These are phyloP conservation scores for Heritiera fomes DNA, from an alignment of 345 rosid species.

Conservation along the genomic window DNA sequence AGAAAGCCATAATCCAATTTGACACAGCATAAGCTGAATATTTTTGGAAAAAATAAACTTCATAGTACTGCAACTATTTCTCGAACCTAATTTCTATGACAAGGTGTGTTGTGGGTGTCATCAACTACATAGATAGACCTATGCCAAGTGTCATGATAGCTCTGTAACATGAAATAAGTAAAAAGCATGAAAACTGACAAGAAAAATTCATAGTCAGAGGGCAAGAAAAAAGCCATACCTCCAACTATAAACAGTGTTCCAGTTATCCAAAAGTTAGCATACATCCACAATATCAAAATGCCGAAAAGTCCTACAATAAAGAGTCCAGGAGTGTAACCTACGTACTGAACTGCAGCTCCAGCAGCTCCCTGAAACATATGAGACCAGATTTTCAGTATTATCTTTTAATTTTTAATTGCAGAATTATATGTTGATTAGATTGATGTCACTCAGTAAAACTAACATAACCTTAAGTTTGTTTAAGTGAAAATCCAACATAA, in stretches of 20 bases:
- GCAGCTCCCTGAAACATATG: constrained; percentile 77
- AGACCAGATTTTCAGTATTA: constrained; percentile 12
- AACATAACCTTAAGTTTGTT: background rate
- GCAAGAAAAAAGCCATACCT: constrained; percentile 55
- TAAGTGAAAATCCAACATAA: background rate
- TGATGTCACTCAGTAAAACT: constrained; percentile 5
- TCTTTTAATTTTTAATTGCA: background rate
- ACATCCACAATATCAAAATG: constrained; percentile 92
- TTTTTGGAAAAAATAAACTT: background rate
- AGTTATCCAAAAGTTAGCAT: constrained; percentile 97
- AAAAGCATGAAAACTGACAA: background rate
- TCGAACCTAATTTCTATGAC: background rate
- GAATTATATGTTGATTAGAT: background rate
- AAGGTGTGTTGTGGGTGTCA: background rate
- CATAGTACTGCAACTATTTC: background rate
- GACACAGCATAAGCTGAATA: background rate
- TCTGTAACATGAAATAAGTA: background rate
- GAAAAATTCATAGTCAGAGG: constrained; percentile 1
- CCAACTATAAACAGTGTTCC: constrained; percentile 90
- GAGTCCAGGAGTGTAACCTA: constrained; percentile 97
- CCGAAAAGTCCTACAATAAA: constrained; percentile 86
- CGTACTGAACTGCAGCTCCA: constrained; percentile 71
- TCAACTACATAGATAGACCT: background rate
- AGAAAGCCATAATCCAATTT: background rate
- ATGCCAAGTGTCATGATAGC: background rate